Evolutionary conservation across 73 alveolate genomes (phyloP), one percentile per base, ranked within the genome.

Genomic region (Tetrahymena malaccensis): DNA sequence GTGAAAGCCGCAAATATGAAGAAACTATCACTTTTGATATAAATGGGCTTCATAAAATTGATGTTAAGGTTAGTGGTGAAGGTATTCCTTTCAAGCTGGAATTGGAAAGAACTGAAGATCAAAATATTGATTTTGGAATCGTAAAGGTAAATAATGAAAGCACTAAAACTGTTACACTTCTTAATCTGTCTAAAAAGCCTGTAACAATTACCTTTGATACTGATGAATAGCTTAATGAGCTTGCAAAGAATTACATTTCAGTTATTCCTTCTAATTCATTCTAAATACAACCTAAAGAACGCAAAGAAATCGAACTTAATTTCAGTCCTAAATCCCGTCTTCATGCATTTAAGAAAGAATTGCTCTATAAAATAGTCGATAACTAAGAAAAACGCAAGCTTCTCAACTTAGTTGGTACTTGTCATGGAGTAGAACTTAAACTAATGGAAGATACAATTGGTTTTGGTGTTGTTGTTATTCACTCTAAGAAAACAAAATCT

Each of bases 371-470:
- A 95, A 98, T 95, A 33, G 95, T 99, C 85, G 98, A 98, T 95
- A 98, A 99, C 94, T 98, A 99, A 93, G 99, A 99, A 94, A 95
- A 98, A 21, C 98, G 99, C 94, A 97, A 99, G 95, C 96, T 99
- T 85, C 94, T 99, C 33, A 97, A 98, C 38, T 98, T 99, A 17
- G 96, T 97, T 43, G 99, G 99, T 93, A 99, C 99, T 22, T 98
- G 99, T 19, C 99, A 99, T 97, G 99, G 99, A 10, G 98, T 99
- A 43, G 99, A 99, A 96, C 98, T 99, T 55, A 99, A 99, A 94
- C 96, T 99, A 94, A 98, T 99, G 98, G 99, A 99, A 94, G 99
- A 98, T 96, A 98, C 99, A 1, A 97, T 99, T 85, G 99, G 99
- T 95, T 99, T 99, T 96, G 99, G 99, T 94, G 96, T 98, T 40